Base-by-base conservation (phyloP, 345 rosid species). In the Fremontodendron californicum region DNA sequence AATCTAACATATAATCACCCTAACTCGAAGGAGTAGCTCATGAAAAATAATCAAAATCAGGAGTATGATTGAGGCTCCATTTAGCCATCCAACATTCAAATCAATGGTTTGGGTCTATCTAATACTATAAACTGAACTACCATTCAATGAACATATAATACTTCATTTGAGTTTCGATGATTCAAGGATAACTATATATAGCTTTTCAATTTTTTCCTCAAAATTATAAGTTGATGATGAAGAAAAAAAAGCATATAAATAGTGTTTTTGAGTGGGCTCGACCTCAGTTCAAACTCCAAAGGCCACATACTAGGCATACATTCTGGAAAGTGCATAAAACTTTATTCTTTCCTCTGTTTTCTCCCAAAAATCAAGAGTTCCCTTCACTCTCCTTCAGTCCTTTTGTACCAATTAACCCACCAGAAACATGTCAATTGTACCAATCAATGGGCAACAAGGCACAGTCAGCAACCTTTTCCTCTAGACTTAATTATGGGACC, bases 401-500 rank as follows among this genome's bases (percentile, higher is more conserved):
- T 9, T 1, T 13, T 62, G 21, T 6, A 6, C 21, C n/a, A 31
- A 29, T 27, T 29, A 60, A 60, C 39, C 39, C 4, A 25, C 64
- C n/a, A 61, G 40, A 61, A 62, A 15, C 33, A 69, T 69, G 55
- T 69, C 73, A 27, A 69, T 69, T 29, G 73, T 69, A 39, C 73
- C 73, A 13, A 5, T 21, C 33, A 23, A 33, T 48, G 52, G 9
- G 39, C 54, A 18, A 23, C 19, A 25, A 21, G 73, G 37, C 73
- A 43, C 73, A 1, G 29, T 42, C 9, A 27, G 31, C 42, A 2
- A 29, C 5, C 65, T 29, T 29, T 5, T 61, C 6, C 65, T 29
- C n/a, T 61, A 5, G n/a, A 61, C n/a, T 61, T 61, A n/a, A n/a
- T n/a, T n/a, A n/a, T 45, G 73, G 73, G 73, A 69, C 23, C 73